Conservation (phyloP, 345 rosid genomes). For the Salix koriyanagi region DNA sequence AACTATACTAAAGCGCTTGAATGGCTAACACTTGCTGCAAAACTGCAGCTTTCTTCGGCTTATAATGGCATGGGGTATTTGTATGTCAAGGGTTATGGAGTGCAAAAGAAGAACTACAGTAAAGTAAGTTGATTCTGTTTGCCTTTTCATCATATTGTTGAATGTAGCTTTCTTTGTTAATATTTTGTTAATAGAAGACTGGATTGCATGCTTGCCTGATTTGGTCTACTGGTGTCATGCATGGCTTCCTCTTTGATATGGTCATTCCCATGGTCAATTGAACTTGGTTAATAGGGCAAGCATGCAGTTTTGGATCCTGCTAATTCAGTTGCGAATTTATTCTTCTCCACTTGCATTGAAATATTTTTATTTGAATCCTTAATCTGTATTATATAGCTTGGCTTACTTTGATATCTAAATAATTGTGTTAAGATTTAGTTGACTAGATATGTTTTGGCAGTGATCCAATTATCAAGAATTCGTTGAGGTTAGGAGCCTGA, state of each 20-base stretch:
- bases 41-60: conserved; percentile 76
- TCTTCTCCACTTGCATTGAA: not conserved
- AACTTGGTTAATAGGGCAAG: not conserved
- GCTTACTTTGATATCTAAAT: not conserved
- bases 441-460: not conserved
- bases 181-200: not conserved
- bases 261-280: not conserved
- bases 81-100: conserved; percentile 95
- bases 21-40: conserved; percentile 86
- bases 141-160: not conserved
- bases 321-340: not conserved
- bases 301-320: not conserved
- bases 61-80: conserved; percentile 94
- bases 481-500: not conserved
- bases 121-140: conserved; percentile 45
- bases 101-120: conserved; percentile 87
- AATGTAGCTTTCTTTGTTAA: not conserved
- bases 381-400: not conserved
- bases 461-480: not conserved
- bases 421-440: not conserved
- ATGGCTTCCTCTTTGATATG: not conserved
- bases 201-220: not conserved
- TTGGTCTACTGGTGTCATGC: not conserved
- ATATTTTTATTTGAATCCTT: not conserved
- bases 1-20: conserved; percentile 89